Conservation (phyloP, 371 early-diverging fungal genomes). For the Circinella umbellata region DNA sequence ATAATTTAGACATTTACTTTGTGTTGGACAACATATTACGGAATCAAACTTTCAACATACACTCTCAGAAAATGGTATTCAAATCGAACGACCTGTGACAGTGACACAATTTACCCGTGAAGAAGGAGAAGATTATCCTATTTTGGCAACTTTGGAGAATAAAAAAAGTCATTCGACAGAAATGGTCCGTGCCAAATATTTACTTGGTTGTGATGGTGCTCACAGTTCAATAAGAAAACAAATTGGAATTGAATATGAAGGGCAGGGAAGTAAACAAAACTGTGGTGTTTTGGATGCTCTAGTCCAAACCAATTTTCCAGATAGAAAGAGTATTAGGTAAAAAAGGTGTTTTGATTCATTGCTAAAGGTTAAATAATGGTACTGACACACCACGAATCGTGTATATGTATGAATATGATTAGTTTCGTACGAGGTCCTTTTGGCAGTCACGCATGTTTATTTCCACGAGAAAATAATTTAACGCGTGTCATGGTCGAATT, state of each 20-base stretch:
- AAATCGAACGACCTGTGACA: conserved; percentile 42
- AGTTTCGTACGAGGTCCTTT: conserved; percentile 14
- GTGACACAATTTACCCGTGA: conserved; percentile 26
- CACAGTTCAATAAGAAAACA: conserved; percentile 45
- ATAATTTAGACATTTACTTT: conserved; percentile 32
- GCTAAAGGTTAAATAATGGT: background rate
- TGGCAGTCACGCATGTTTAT: conserved; percentile 25
- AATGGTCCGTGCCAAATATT: conserved; percentile 36
- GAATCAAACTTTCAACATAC: conserved; percentile 42
- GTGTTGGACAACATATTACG: conserved; percentile 54
- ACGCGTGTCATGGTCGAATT: conserved; percentile 46
- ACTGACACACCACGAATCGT: too few species aligned
- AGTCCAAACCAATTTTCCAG: conserved; percentile 42
- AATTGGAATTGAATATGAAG: conserved; percentile 36
- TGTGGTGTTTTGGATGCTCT: conserved; percentile 47
- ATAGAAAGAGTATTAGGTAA: conserved; percentile 46
- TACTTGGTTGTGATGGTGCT: conserved; percentile 51
- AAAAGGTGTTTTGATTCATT: background rate
- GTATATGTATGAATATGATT: background rate
- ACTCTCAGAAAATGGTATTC: conserved; percentile 35
- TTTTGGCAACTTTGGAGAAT: conserved; percentile 37
- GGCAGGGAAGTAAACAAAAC: conserved; percentile 41
- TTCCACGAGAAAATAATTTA: conserved; percentile 46
- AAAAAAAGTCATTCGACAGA: conserved; percentile 28
- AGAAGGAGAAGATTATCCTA: conserved; percentile 24